Conservation (phyloP, 352 stramenopile genomes). For the Globisporangium lucens region DNA sequence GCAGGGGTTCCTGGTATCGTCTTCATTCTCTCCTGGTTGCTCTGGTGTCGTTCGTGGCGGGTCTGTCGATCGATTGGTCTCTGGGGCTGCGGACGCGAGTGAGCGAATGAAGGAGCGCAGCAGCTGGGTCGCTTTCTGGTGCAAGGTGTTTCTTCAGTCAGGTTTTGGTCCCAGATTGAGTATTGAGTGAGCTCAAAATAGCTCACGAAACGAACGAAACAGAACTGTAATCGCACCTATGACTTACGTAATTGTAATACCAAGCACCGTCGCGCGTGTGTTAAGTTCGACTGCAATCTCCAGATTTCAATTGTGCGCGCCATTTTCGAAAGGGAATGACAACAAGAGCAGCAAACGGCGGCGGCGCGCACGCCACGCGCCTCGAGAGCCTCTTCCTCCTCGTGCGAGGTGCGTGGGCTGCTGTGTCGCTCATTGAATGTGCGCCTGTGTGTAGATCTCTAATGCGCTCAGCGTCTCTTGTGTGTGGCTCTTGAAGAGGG, state of each 20-base stretch:
- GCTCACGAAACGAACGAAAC: not conserved
- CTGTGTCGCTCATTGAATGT: not conserved
- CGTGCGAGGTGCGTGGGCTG: conserved; percentile 50
- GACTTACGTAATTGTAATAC: not conserved
- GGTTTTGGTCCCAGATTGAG: not conserved
- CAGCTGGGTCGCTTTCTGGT: not conserved
- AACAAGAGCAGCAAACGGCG: not conserved
- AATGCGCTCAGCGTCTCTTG: not conserved
- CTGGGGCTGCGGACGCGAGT: not conserved
- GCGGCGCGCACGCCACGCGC: conserved; percentile 48
- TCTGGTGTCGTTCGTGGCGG: not conserved
- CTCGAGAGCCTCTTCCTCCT: conserved; percentile 81
- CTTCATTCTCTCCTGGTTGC: not conserved
- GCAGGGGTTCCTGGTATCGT: conserved; percentile 7
- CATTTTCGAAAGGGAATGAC: not conserved
- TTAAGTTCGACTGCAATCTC: not conserved
- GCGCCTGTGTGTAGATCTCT: not conserved
- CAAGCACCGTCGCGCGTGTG: not conserved
- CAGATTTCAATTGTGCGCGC: not conserved
- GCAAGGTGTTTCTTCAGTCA: not conserved
- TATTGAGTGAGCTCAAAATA: not conserved
- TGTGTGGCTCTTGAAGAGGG: conserved; percentile 37
- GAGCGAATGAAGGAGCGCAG: not conserved
- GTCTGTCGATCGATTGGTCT: not conserved
- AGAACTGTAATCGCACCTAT: not conserved